Base-by-base conservation (phyloP, 768 basidiomycete species). In the Termitomyces sp. region DNA sequence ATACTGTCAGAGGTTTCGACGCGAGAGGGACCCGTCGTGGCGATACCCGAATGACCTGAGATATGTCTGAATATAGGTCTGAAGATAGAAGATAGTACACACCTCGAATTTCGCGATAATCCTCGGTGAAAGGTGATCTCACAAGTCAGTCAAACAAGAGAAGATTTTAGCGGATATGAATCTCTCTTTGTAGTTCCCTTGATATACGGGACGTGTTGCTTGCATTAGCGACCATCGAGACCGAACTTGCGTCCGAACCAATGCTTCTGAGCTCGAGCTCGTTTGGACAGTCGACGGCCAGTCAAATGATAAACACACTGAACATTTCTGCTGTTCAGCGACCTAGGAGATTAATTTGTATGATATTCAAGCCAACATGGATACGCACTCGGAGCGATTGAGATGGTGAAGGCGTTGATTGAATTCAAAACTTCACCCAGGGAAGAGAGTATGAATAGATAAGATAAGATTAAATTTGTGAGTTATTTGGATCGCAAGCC, bases 1-100 rank as follows among this genome's bases (percentile, higher is more conserved):
- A 82, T 66, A 0, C 82, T 84, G 42, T 81, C 77, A 5, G 74
- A 72, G 0, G 84, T 87, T 60, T 82, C 81, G n/a, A 88, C 77
- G 8, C 85, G 77, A 88, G 82, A 61, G 89, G 87, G 4, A 90
- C 71, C 87, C 87, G 88, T 35, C 84, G 75, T 0, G 86, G 85
- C 15, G 82, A 81, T n/a, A 88, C 73, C 57, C 83, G 83, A 68
- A 90, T 88, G 11, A 74, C 70, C 80, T 83, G 61, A 5, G 12
- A 48, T 10, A n/a, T 30, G 10, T 41, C 35, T 37, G 30, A 8
- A 40, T 14, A 7, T 9, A 12, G 37, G 3, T 34, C 28, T 15
- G 2, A 24, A 24, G 28, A 28, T 22, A 21, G 14, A n/a, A 21
- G 10, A 44, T 17, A 42, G 21, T 17, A 46, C 58, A 34, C 15